Evolutionary conservation across 2,329 filamentous ascomycete genomes (phyloP).

Genomic region (Ceratocystis destructans): DNA sequence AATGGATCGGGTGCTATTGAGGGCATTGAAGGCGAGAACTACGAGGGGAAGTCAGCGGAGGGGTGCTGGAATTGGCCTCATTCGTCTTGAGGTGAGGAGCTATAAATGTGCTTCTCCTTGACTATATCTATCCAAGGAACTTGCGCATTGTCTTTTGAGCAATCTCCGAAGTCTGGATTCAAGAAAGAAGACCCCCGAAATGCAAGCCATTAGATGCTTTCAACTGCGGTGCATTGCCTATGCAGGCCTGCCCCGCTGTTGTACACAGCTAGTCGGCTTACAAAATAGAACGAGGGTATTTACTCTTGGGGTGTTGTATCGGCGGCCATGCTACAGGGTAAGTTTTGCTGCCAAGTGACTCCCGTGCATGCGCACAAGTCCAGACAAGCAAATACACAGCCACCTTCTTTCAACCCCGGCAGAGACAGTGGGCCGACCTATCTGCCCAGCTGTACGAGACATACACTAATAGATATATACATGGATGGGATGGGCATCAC

Average conservation of each 20-base stretch:
- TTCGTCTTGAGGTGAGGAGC: constrained; percentile 20
- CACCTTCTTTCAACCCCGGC: constrained; percentile 46
- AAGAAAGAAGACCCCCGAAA: neutral
- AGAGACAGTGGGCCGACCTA: neutral
- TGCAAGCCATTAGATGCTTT: neutral
- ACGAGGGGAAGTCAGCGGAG: neutral
- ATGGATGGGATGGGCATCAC: neutral
- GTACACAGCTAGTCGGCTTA: neutral
- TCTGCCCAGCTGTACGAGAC: neutral
- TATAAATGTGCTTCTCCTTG: constrained; percentile 38
- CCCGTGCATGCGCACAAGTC: neutral
- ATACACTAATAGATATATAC: neutral
- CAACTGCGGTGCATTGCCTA: neutral
- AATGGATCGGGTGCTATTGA: neutral
- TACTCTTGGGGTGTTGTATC: constrained; percentile 56
- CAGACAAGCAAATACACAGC: constrained; percentile 30
- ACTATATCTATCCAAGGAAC: constrained; percentile 31
- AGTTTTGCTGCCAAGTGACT: constrained; percentile 8
- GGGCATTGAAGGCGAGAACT: constrained; percentile 6
- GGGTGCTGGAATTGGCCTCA: neutral
- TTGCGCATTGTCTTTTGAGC: constrained; percentile 36
- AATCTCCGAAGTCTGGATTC: constrained; percentile 30
- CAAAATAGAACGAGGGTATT: constrained; percentile 30
- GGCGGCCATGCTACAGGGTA: constrained; percentile 43
- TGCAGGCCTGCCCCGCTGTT: neutral